These are phyloP conservation scores for Kwoniella newhampshirensis DNA, from an alignment of 768 basidiomycete species.

Conservation along the genomic window DNA sequence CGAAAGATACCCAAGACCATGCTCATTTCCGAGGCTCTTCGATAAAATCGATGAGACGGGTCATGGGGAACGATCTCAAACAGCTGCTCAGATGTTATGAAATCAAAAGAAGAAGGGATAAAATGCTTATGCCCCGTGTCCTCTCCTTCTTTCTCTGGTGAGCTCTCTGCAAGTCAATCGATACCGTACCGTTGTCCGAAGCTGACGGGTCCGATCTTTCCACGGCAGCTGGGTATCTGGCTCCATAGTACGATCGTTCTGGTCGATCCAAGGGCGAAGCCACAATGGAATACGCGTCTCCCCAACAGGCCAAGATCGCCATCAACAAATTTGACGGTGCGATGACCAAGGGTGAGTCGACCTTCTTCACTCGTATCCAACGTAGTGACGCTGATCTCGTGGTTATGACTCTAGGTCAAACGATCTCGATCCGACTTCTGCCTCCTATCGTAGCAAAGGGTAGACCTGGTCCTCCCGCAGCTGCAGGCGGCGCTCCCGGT, in stretches of 20 bases:
- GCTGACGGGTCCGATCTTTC: too few relatives aligned
- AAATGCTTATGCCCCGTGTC: slow-evolving; percentile 31
- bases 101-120: not conserved
- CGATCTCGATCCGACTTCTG: slow-evolving; percentile 44
- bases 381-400: not conserved
- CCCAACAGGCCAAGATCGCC: slow-evolving; percentile 74
- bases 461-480: slow-evolving; percentile 17
- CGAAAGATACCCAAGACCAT: too few relatives aligned
- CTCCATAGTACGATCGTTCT: slow-evolving; percentile 82
- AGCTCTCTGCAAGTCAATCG: slow-evolving; percentile 20
- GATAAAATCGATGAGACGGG: too few relatives aligned
- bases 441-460: slow-evolving; percentile 28
- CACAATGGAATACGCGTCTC: slow-evolving; percentile 73
- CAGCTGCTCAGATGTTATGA: too few relatives aligned
- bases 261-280: slow-evolving; percentile 86
- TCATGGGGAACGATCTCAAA: too few relatives aligned
- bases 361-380: slow-evolving; percentile 1
- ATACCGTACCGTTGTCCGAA: too few relatives aligned
- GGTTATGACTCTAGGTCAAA: slow-evolving; percentile 38
- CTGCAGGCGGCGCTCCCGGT: slow-evolving; percentile 4
- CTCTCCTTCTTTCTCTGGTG: slow-evolving; percentile 45
- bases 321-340: slow-evolving; percentile 83
- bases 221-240: not conserved
- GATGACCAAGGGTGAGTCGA: slow-evolving; percentile 74
- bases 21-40: too few relatives aligned